Evolutionary conservation across 768 basidiomycete genomes (phyloP).

Genomic region (Amanita fuliginea): DNA sequence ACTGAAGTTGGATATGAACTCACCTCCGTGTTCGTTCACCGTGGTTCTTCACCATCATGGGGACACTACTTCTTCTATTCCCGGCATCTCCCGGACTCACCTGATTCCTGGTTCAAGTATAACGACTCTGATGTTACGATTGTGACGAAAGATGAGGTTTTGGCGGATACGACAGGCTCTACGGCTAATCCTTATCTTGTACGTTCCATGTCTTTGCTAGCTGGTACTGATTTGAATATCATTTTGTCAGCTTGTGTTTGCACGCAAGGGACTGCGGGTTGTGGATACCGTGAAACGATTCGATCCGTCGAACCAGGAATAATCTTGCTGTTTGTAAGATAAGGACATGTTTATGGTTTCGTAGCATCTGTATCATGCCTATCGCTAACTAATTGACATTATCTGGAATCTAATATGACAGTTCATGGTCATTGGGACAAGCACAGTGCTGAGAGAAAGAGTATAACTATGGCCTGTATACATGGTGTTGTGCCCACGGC

Average conservation of each 20-base stretch:
- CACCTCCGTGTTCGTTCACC: conserved; percentile 91
- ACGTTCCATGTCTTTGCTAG: conserved; percentile 15
- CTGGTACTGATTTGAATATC: neutral
- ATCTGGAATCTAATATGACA: neutral
- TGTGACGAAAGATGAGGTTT: conserved; percentile 71
- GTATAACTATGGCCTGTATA: neutral
- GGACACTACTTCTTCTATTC: conserved; percentile 98
- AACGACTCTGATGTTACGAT: conserved; percentile 83
- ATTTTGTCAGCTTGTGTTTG: conserved; percentile 61
- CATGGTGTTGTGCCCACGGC: neutral
- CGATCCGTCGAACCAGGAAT: conserved; percentile 17
- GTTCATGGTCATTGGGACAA: conserved; percentile 8
- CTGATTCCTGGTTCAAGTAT: conserved; percentile 92
- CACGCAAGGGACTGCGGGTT: conserved; percentile 66
- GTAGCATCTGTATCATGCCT: neutral
- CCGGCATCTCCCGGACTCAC: conserved; percentile 67
- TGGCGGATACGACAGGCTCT: conserved; percentile 83
- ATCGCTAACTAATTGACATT: neutral
- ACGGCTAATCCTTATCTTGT: conserved; percentile 89
- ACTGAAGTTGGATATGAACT: conserved; percentile 71
- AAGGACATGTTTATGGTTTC: neutral
- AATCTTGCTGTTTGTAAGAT: neutral
- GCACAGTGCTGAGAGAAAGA: neutral
- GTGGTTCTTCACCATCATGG: conserved; percentile 77
- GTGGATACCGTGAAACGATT: conserved; percentile 76